Evolutionary conservation across 176 grass and related monocot genomes (phyloP).

Genomic region (Urochloa ruziziensis): DNA sequence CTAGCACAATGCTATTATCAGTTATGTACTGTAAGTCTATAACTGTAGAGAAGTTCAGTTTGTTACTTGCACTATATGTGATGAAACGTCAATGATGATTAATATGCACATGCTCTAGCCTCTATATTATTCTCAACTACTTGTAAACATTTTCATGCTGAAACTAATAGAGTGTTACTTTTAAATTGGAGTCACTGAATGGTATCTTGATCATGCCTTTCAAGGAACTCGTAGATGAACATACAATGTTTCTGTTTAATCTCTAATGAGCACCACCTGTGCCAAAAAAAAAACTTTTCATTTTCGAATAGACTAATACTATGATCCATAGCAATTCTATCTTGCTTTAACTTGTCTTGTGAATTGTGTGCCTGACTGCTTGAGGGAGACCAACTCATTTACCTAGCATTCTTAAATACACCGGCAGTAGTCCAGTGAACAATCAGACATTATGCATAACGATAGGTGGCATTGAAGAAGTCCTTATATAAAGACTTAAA

Average conservation of each 20-base stretch:
- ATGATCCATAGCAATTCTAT: background rate
- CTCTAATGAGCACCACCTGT: no score
- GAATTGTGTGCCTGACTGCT: background rate
- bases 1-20: background rate
- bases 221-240: background rate
- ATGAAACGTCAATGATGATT: background rate
- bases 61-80: background rate
- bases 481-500: background rate
- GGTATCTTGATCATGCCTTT: background rate
- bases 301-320: background rate
- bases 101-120: background rate
- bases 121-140: background rate
- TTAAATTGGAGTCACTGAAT: background rate
- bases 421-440: background rate
- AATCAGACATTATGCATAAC: background rate
- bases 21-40: background rate
- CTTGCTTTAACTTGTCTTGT: background rate
- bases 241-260: background rate
- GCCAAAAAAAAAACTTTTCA: no score
- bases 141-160: background rate
- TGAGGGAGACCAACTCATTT: background rate
- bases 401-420: background rate
- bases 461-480: background rate
- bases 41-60: background rate
- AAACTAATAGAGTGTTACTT: background rate